Base-by-base conservation (phyloP, 225 moss, liverwort and hornwort species). In the Sphagnum tenellum region DNA sequence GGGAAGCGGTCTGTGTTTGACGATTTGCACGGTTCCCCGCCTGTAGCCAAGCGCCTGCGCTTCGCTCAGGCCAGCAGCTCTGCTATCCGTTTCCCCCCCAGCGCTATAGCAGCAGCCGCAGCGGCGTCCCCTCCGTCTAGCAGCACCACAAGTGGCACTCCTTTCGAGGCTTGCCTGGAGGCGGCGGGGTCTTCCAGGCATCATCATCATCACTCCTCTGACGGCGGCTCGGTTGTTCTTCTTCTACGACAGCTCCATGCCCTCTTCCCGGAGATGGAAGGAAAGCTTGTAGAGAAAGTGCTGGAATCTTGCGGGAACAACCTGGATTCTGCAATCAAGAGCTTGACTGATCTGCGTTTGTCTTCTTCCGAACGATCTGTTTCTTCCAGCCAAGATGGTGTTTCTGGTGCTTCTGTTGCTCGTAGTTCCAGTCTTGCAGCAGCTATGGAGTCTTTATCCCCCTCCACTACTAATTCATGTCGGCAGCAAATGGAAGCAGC, bases 1-100 rank as follows among this genome's bases (percentile, higher is more conserved):
- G 89, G 95, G 69, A 96, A 96, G 95, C 92, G 95, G 89, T 89
- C 89, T 82, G 85, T 92, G 64, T 96, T 96, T 67, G 95, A 96
- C 70, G 95, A 96, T 87, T 77, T 92, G 79, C 88, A 92, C 76
- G 79, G 88, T 67, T 96, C 92, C 49, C 92, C 95, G 65, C 92
- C 92, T n/a, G 77, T 85, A 74, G 76, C 89, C 12, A 96, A 96
- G 85, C 86, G 95, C 69, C 74, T 96, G 77, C 88, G 89, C 67
- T 90, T 84, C 45, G 76, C 80, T 50, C 83, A 88, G 67, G 89
- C 29, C 29, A 29, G 88, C 55, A 88, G 75, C 78, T 92, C 89
- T 48, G 85, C 95, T 50, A 75, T 82, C 67, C 86, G 92, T 71
- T 90, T 92, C 59, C 83, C 78, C 70, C 12, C 73, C 84, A 4